These are phyloP conservation scores for Penicillium sp. DNA, from an alignment of 2,329 filamentous ascomycete genomes.

Conservation along the genomic window DNA sequence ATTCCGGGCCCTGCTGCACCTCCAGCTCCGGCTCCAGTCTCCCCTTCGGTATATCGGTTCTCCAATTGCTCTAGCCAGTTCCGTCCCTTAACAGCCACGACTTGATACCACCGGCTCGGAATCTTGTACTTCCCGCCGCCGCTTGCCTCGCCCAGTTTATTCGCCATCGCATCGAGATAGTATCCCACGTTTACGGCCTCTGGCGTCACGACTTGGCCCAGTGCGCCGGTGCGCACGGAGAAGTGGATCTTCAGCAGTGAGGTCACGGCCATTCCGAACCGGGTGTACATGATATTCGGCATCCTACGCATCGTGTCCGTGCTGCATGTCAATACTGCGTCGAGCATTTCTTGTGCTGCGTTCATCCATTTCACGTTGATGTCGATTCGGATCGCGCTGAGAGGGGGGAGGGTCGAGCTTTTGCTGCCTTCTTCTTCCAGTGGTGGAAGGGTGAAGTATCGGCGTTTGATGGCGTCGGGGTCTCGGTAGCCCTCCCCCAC, in stretches of 20 bases:
- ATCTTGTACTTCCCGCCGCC: conserved; percentile 38
- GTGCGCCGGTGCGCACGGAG: conserved; percentile 33
- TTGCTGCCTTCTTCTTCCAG: conserved; percentile 26
- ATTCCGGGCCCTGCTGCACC: conserved; percentile 15
- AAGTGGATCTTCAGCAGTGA: conserved; percentile 42
- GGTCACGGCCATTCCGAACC: conserved; percentile 36
- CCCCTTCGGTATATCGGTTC: conserved; percentile 22
- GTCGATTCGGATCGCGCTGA: conserved; percentile 41
- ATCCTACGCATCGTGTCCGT: conserved; percentile 38
- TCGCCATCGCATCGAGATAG: conserved; percentile 36
- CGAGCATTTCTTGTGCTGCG: conserved; percentile 38
- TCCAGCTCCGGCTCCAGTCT: background rate
- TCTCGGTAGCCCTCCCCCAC: conserved; percentile 43
- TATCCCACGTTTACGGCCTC: conserved; percentile 35
- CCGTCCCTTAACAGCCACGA: conserved; percentile 37
- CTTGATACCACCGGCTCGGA: conserved; percentile 38
- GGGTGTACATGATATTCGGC: conserved; percentile 39
- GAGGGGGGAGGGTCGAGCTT: conserved; percentile 14
- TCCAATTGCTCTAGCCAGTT: conserved; percentile 39
- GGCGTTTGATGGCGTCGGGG: conserved; percentile 37
- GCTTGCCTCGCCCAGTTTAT: conserved; percentile 38
- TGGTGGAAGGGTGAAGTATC: conserved; percentile 38
- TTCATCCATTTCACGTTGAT: conserved; percentile 45
- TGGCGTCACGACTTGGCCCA: conserved; percentile 36
- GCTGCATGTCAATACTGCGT: conserved; percentile 37